A percentile compares a stretch with the other conserved stretches of the same genome.
Evolutionary conservation across 2,329 filamentous ascomycete species (phyloP).

Genomic region (Rachicladosporium sp.): DNA sequence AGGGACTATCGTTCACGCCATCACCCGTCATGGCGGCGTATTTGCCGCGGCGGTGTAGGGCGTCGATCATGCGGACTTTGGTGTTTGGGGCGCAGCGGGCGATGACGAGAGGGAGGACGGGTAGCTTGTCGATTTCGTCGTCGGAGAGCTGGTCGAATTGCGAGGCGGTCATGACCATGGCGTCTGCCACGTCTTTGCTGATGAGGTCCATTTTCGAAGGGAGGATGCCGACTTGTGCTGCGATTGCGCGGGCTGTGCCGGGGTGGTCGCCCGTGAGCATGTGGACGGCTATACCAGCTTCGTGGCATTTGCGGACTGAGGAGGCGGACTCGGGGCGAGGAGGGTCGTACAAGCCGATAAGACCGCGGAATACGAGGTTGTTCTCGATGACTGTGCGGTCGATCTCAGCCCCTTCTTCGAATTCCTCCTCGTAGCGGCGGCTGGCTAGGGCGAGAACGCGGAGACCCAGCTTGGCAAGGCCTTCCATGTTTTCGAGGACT

Average conservation of each 20-base stretch:
- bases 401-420: conserved; percentile 37
- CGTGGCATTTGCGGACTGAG: conserved; percentile 57
- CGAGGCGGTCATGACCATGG: conserved; percentile 59
- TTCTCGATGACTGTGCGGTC: conserved; percentile 52
- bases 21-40: conserved; percentile 85
- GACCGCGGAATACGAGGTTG: conserved; percentile 59
- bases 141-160: conserved; percentile 53
- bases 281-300: conserved; percentile 65
- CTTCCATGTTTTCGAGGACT: conserved; percentile 57
- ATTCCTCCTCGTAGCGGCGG: conserved; percentile 25
- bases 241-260: conserved; percentile 66
- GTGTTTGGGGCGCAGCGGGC: conserved; percentile 75
- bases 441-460: conserved; percentile 55
- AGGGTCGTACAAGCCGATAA: conserved; percentile 77
- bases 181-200: conserved; percentile 49
- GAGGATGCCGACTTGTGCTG: conserved; percentile 66
- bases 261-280: conserved; percentile 80
- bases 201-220: conserved; percentile 45
- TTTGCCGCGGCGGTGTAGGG: conserved; percentile 60
- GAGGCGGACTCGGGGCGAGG: conserved; percentile 68
- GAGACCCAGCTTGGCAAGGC: conserved; percentile 52
- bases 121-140: conserved; percentile 59
- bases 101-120: conserved; percentile 66
- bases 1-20: conserved; percentile 77
- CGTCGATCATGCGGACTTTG: conserved; percentile 85